Conservation (phyloP, 2,329 filamentous ascomycete species). For the Trichophyton schoenleinii region DNA sequence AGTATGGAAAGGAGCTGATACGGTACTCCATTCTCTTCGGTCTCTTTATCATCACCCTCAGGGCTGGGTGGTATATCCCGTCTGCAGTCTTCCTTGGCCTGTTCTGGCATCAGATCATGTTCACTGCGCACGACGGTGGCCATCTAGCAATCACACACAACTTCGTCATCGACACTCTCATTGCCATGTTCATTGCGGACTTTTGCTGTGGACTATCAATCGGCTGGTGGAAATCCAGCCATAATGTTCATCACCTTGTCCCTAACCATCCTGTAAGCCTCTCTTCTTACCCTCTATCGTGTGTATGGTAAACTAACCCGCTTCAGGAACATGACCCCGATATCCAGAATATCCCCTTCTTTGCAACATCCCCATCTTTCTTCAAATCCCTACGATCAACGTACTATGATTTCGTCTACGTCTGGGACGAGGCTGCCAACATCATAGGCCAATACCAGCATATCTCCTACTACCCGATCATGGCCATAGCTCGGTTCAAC, state of each 20-base stretch:
- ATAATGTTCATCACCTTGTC: constrained; percentile 94
- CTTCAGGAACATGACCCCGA: constrained; percentile 74
- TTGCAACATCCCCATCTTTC: constrained; percentile 72
- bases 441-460: constrained; percentile 59
- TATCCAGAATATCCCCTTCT: constrained; percentile 80
- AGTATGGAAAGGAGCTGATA: constrained; percentile 60
- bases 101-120: constrained; percentile 90
- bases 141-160: constrained; percentile 95
- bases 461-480: constrained; percentile 70
- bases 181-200: constrained; percentile 82
- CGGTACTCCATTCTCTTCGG: constrained; percentile 61
- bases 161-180: constrained; percentile 67
- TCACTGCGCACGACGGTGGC: constrained; percentile 84
- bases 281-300: not conserved
- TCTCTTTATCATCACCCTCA: constrained; percentile 49
- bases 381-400: constrained; percentile 60
- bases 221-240: constrained; percentile 93
- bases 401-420: constrained; percentile 70
- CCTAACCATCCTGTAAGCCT: constrained; percentile 62
- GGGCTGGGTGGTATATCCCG: constrained; percentile 50
- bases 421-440: constrained; percentile 60
- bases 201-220: constrained; percentile 78
- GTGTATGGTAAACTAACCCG: not conserved
- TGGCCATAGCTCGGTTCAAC: constrained; percentile 74
- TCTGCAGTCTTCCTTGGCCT: constrained; percentile 65